These are phyloP conservation scores for Proliferodiscus dingleyae DNA, from an alignment of 2,329 filamentous ascomycete species.

Conservation along the genomic window DNA sequence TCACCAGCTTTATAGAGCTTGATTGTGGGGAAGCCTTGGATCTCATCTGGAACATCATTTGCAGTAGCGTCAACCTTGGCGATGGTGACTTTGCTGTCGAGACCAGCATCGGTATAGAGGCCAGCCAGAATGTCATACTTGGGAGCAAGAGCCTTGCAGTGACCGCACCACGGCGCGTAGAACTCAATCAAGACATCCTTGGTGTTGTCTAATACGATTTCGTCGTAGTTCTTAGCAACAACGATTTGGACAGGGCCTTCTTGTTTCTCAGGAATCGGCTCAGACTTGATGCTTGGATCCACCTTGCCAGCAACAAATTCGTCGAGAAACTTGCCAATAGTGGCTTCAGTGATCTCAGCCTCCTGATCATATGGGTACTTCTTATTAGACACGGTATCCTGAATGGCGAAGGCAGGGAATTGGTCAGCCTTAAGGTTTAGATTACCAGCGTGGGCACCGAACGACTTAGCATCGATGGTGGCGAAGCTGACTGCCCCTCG, in stretches of 20 bases:
- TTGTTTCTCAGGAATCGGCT: conserved; percentile 90
- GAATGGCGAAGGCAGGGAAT: conserved; percentile 97
- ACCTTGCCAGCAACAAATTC: conserved; percentile 83
- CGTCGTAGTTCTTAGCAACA: conserved; percentile 90
- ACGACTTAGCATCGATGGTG: conserved; percentile 91
- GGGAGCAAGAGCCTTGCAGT: conserved; percentile 97
- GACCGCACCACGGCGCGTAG: conserved; percentile 98
- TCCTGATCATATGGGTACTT: conserved; percentile 93
- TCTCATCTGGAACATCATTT: conserved; percentile 96
- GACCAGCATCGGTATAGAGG: conserved; percentile 69
- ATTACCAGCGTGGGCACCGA: conserved; percentile 92
- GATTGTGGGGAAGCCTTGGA: conserved; percentile 98
- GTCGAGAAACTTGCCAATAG: conserved; percentile 77
- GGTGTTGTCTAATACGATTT: conserved; percentile 83
- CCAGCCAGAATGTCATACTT: conserved; percentile 90
- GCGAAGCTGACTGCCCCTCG: conserved; percentile 96
- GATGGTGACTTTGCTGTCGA: conserved; percentile 80
- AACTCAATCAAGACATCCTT: conserved; percentile 99
- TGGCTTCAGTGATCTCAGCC: conserved; percentile 63
- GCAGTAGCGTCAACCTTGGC: conserved; percentile 95
- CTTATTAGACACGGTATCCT: conserved; percentile 90
- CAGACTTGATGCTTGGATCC: conserved; percentile 96
- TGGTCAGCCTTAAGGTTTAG: conserved; percentile 93
- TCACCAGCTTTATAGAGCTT: conserved; percentile 91
- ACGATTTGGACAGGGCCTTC: conserved; percentile 83